Base-by-base conservation (phyloP, 1,284 basidiomycete species). In the Boletus smithii region DNA sequence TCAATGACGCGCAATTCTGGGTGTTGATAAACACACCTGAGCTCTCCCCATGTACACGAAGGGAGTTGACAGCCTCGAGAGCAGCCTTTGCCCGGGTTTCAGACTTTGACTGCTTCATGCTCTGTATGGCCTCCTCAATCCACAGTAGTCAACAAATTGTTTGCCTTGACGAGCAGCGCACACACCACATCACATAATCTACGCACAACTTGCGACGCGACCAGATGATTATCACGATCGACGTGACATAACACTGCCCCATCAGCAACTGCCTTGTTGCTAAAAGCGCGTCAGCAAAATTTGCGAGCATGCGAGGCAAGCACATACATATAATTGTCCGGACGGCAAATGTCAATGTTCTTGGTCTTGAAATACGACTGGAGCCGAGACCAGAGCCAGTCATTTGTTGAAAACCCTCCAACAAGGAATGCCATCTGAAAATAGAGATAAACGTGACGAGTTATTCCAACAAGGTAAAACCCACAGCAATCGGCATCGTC, bases 241-340 rank as follows among this genome's bases (percentile, higher is more conserved):
- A 78, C 45, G 45, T 72, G 73, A 50, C 71, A 77, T 5, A 72
- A 75, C 4, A 79, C 65, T 0, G 74, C 76, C 1, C 77, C 77
- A 44, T 77, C 71, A 0, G 76, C 71, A 2, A 78, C 77, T 0
- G 74, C 75, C 53, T 79, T 79, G 43, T 74, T 76, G 14, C 76
- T 77, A 16, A 20, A 38, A 47, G n/a, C 0, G 8, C 8, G 7
- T 54, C 22, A 54, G 33, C 9, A 35, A 8, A 20, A 9, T 2
- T 5, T 5, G 13, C 7, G 18, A 27, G 8, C 10, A 24, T 4
- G 14, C 8, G 8, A 37, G 26, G 14, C 18, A 32, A 27, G 8
- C 4, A 36, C 51, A 8, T 8, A 55, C 55, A 54, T 30, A 20
- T 47, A 53, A 17, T 60, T 55, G 24, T 70, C 26, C 7, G 38